Evolutionary conservation across 345 rosid genomes (phyloP).

Genomic region (Orychophragmus violaceus): DNA sequence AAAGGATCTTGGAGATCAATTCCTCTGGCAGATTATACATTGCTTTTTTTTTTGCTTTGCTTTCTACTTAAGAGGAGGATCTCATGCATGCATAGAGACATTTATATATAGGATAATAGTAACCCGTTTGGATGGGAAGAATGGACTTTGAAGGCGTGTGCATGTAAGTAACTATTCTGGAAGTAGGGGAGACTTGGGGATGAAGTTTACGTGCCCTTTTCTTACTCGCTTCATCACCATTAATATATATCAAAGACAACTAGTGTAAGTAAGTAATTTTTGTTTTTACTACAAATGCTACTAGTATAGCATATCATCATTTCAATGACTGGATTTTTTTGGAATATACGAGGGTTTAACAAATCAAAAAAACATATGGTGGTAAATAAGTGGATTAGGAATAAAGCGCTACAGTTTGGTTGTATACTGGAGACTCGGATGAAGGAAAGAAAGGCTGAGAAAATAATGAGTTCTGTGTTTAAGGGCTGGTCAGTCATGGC

Average conservation of each 20-base stretch:
- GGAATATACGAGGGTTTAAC: no score
- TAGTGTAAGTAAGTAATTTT: not conserved
- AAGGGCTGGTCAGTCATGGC: no score
- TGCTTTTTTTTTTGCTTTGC: not conserved
- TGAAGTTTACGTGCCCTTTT: not conserved
- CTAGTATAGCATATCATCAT: no score
- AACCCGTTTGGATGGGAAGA: not conserved
- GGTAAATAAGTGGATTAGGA: no score
- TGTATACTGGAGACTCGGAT: no score
- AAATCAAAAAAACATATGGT: no score
- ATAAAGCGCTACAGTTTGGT: no score
- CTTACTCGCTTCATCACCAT: not conserved
- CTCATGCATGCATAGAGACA: not conserved
- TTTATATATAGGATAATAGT: not conserved
- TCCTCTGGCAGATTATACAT: constrained; percentile 45
- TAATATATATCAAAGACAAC: not conserved
- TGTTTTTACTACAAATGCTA: no score
- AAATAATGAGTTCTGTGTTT: no score
- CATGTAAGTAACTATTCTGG: not conserved
- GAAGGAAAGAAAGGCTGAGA: no score
- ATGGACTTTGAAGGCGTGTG: not conserved
- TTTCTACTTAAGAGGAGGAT: not conserved
- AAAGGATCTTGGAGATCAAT: constrained; percentile 49
- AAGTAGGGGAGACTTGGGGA: not conserved
- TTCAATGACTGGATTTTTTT: no score